Evolutionary conservation across 164 flowering plant genomes (phyloP).

Genomic region (Annona cherimola): DNA sequence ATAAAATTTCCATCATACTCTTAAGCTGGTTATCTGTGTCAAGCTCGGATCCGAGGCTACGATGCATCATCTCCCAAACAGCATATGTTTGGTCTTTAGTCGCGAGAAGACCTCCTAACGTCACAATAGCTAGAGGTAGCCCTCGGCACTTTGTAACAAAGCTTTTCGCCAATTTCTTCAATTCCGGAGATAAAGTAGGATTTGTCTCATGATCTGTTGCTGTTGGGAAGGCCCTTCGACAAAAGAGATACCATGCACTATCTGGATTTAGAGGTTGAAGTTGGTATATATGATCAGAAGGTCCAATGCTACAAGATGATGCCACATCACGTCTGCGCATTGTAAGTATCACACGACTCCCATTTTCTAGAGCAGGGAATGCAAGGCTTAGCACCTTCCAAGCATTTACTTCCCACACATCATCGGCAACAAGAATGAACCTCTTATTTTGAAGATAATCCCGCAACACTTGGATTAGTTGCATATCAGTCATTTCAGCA

Average conservation of each 20-base stretch:
- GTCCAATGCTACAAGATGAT: background rate
- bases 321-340: constrained; percentile 18
- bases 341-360: constrained; percentile 36
- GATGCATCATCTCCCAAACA: constrained; percentile 11
- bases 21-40: background rate
- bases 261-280: background rate
- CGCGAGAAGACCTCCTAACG: constrained; percentile 18
- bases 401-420: constrained; percentile 24
- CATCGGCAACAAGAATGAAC: constrained; percentile 34
- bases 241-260: constrained; percentile 33
- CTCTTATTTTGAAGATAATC: background rate
- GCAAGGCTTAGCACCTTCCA: constrained; percentile 23
- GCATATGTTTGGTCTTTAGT: background rate
- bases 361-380: constrained; percentile 19
- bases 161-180: constrained; percentile 7
- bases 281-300: background rate
- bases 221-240: constrained; percentile 13
- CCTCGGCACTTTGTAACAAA: constrained; percentile 14
- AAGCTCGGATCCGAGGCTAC: constrained; percentile 11
- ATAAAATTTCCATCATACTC: background rate
- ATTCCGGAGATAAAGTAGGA: background rate
- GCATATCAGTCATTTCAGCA: constrained; percentile 19
- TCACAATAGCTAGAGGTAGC: constrained; percentile 18
- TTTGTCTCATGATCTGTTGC: background rate
- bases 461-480: constrained; percentile 16